Evolutionary conservation across 148 eudicot genomes (phyloP).

Genomic region (Silene conica): DNA sequence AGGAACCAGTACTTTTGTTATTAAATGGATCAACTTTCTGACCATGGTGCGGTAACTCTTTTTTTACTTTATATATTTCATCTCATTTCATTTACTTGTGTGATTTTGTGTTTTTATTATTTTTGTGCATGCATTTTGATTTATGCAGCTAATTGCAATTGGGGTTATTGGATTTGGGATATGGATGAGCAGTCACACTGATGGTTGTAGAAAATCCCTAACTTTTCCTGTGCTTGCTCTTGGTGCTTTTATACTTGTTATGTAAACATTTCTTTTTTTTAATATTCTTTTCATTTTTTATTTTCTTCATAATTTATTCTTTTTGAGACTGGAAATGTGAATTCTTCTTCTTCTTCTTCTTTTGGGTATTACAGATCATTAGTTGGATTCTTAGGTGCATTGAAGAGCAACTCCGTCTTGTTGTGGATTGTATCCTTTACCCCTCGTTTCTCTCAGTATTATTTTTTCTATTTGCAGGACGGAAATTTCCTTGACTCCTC

Average conservation of each 20-base stretch:
- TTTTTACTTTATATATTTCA: not conserved
- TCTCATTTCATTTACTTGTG: not conserved
- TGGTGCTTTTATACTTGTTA: conserved; percentile 71
- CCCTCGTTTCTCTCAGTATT: too few relatives aligned
- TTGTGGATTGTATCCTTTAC: conserved; percentile 86
- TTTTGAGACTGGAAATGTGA: not conserved
- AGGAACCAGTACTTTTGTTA: conserved; percentile 77
- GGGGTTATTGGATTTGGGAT: conserved; percentile 76
- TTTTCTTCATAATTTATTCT: too few relatives aligned
- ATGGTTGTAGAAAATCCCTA: conserved; percentile 80
- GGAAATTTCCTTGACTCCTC: conserved; percentile 25
- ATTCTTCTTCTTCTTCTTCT: not conserved
- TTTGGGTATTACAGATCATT: conserved; percentile 55
- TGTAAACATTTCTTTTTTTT: conserved; percentile 47
- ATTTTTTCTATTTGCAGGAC: not conserved
- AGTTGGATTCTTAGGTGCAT: conserved; percentile 83
- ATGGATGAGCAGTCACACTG: conserved; percentile 89
- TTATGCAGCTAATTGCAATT: conserved; percentile 68
- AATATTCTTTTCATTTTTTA: not conserved
- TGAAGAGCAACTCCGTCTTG: conserved; percentile 77
- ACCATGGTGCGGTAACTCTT: conserved; percentile 58
- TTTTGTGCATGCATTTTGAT: too few relatives aligned
- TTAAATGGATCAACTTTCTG: conserved; percentile 86
- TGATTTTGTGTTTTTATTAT: not conserved
- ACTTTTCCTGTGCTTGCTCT: conserved; percentile 92